Percentiles rank a stretch among this genome's conserved stretches.
phyloP scores from a whole-genome alignment of 495 filamentous ascomycete species.

The Tricharina praecox region DNA sequence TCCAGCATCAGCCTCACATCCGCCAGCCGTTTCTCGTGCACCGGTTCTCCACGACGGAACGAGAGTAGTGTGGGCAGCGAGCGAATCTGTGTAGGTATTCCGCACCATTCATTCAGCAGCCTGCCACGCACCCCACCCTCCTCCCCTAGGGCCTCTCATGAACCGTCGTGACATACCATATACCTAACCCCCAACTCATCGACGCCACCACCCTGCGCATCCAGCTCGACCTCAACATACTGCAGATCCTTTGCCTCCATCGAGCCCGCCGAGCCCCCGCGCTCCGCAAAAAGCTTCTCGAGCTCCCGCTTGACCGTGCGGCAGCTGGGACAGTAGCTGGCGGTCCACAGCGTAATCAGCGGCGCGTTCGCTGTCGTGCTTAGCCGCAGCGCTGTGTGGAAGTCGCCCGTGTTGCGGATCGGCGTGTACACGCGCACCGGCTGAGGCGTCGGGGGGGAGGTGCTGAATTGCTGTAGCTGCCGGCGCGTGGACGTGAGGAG shows the following conservation, averaged over 20 bases:
- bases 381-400: slow-evolving; percentile 42
- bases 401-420: slow-evolving; percentile 42
- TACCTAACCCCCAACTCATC: slow-evolving; percentile 39
- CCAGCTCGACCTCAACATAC: slow-evolving; percentile 46
- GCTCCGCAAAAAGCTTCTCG: slow-evolving; percentile 35
- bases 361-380: slow-evolving; percentile 41
- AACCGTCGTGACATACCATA: slow-evolving; percentile 26
- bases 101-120: neutral
- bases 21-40: slow-evolving; percentile 37
- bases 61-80: slow-evolving; percentile 50
- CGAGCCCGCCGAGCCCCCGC: no score
- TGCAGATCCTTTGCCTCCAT: slow-evolving; percentile 41
- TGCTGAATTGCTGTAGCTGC: no score
- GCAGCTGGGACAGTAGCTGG: slow-evolving; percentile 48
- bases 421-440: neutral
- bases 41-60: slow-evolving; percentile 45
- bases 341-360: slow-evolving; percentile 53
- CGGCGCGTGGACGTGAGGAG: no score
- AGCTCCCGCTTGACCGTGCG: slow-evolving; percentile 38
- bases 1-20: slow-evolving; percentile 39
- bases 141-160: slow-evolving; percentile 2
- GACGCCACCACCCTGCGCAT: slow-evolving; percentile 40
- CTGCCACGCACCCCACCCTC: no score
- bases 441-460: no score
- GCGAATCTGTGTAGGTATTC: slow-evolving; percentile 31